phyloP scores from a whole-genome alignment of 306 rosid genomes.

The Argentina anserina region DNA sequence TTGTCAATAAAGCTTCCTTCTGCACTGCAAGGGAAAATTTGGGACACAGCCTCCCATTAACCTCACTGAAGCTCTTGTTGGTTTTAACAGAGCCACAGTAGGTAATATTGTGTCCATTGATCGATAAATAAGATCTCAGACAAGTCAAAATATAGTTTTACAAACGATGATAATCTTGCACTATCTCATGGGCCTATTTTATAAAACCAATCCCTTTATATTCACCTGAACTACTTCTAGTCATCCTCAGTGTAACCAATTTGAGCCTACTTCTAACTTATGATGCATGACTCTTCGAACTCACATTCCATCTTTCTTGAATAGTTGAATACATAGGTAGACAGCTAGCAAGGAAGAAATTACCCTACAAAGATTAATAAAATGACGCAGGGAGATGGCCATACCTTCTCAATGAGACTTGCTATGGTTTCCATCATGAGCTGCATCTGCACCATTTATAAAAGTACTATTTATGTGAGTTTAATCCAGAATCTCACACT shows the following conservation, averaged over 20 bases:
- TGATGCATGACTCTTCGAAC: background rate
- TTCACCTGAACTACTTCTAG: background rate
- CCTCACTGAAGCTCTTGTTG: background rate
- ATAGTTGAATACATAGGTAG: background rate
- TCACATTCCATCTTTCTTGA: background rate
- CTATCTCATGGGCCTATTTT: background rate
- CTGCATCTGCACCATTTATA: slow-evolving; percentile 11
- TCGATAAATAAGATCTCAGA: background rate
- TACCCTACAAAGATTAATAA: background rate
- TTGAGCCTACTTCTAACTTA: background rate
- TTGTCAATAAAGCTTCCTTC: background rate
- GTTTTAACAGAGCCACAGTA: background rate
- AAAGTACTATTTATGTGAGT: background rate
- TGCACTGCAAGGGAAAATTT: background rate
- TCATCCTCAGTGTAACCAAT: background rate
- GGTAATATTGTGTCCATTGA: background rate
- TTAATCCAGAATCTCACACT: background rate
- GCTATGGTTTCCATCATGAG: slow-evolving; percentile 10
- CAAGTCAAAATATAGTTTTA: background rate
- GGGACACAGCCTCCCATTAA: no score
- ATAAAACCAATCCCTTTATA: background rate
- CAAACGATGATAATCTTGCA: background rate
- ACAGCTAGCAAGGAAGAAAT: background rate
- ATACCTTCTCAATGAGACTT: slow-evolving; percentile 15
- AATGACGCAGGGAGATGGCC: background rate